These are phyloP conservation scores for Xenoacremonium recifei DNA, from an alignment of 2,329 filamentous ascomycete genomes.

Conservation along the genomic window DNA sequence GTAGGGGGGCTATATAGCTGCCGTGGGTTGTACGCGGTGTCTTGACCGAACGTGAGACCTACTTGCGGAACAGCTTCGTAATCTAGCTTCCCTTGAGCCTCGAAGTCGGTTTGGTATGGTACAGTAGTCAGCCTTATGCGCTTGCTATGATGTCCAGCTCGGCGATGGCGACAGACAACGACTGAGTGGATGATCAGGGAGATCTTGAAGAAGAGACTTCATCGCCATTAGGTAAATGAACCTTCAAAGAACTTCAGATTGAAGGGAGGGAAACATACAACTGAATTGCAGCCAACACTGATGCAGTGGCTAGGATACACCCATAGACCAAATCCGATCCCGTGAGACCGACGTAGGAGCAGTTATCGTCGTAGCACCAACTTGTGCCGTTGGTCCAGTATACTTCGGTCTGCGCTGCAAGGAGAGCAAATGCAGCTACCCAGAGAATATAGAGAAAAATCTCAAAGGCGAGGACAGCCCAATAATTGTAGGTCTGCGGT, in stretches of 20 bases:
- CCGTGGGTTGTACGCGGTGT: not conserved
- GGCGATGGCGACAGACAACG: slow-evolving; percentile 43
- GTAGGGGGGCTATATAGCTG: not conserved
- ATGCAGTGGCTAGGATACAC: slow-evolving; percentile 31
- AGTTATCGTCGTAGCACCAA: slow-evolving; percentile 25
- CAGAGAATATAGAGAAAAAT: slow-evolving; percentile 52
- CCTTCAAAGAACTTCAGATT: fast-evolving
- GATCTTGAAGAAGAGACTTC: slow-evolving; percentile 41
- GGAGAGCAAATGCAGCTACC: slow-evolving; percentile 43
- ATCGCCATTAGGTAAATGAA: not conserved
- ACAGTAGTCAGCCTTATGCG: not conserved
- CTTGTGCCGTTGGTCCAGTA: slow-evolving; percentile 16
- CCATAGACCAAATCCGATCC: slow-evolving; percentile 20
- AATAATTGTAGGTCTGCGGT: slow-evolving; percentile 50
- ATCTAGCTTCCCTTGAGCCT: not conserved
- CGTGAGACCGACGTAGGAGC: slow-evolving; percentile 13
- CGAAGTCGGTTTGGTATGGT: not conserved
- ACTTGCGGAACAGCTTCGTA: not conserved
- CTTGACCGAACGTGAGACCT: not conserved
- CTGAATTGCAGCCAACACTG: slow-evolving; percentile 40
- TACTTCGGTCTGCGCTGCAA: slow-evolving; percentile 34
- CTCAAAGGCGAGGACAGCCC: slow-evolving; percentile 51
- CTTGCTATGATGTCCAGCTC: slow-evolving; percentile 1
- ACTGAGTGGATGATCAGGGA: slow-evolving; percentile 41
- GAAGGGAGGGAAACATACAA: slow-evolving; percentile 44